Conservation (phyloP, 495 filamentous ascomycete genomes). For the Neurospora tetrasperma region DNA sequence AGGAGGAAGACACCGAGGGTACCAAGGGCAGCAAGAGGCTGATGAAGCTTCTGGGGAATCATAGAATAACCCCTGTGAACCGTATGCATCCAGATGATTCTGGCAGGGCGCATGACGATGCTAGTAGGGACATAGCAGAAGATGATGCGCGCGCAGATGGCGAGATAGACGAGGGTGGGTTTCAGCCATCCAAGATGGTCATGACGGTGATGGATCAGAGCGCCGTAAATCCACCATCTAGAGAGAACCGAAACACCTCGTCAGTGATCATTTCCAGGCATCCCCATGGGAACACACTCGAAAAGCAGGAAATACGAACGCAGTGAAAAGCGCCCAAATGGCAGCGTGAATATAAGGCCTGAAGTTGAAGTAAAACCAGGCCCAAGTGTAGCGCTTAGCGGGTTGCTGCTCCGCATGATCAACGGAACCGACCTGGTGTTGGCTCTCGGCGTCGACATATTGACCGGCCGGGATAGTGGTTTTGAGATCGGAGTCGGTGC, state of each 20-base stretch:
- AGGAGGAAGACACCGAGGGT: slow-evolving; percentile 62
- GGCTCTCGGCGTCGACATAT: not conserved
- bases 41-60: slow-evolving; percentile 53
- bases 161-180: slow-evolving; percentile 73
- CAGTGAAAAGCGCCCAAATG: slow-evolving; percentile 14
- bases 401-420: not conserved
- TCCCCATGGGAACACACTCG: not conserved
- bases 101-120: slow-evolving; percentile 53
- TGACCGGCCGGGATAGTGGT: not conserved
- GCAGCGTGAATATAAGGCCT: slow-evolving; percentile 2
- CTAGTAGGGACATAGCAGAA: slow-evolving; percentile 61
- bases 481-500: not conserved
- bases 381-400: not conserved
- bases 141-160: slow-evolving; percentile 60
- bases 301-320: slow-evolving; percentile 10
- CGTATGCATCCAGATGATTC: slow-evolving; percentile 55
- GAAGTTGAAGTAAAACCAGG: not conserved
- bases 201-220: slow-evolving; percentile 62
- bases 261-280: not conserved
- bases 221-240: slow-evolving; percentile 83
- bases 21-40: slow-evolving; percentile 47
- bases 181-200: slow-evolving; percentile 72
- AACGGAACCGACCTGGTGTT: not conserved
- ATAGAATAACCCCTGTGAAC: slow-evolving; percentile 39
- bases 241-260: not conserved